Conservation (phyloP, 2,329 filamentous ascomycete genomes). For the Chrysoporthe deuterocubensis region DNA sequence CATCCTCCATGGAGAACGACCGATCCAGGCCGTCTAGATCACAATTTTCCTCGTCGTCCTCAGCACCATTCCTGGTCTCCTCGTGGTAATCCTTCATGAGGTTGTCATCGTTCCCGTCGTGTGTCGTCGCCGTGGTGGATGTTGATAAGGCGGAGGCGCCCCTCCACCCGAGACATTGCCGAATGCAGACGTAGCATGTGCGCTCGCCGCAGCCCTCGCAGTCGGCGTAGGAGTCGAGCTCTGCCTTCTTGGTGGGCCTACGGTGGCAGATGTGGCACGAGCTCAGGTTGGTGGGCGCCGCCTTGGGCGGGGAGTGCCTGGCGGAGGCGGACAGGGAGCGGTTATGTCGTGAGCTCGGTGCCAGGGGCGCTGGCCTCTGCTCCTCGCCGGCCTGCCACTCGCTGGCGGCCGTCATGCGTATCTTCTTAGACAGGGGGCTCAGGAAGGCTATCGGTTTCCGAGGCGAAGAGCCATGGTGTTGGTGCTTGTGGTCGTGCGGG, state of each 20-base stretch:
- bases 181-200: constrained; percentile 71
- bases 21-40: constrained; percentile 26
- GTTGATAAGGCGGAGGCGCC: constrained; percentile 16
- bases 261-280: constrained; percentile 72
- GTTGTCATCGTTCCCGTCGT: constrained; percentile 22
- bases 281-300: constrained; percentile 39
- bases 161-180: constrained; percentile 62
- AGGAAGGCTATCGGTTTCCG: constrained; percentile 23
- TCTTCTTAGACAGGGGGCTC: constrained; percentile 27
- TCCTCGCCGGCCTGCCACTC: constrained; percentile 15
- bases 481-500: constrained; percentile 20
- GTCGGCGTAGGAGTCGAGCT: constrained; percentile 68
- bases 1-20: constrained; percentile 57
- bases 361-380: constrained; percentile 4
- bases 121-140: neutral
- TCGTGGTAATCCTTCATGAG: constrained; percentile 27
- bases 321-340: constrained; percentile 23
- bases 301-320: constrained; percentile 27
- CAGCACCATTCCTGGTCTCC: constrained; percentile 22
- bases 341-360: constrained; percentile 19
- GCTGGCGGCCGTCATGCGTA: constrained; percentile 18
- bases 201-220: constrained; percentile 65
- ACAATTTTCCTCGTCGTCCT: constrained; percentile 28
- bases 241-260: constrained; percentile 65
- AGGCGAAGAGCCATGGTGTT: constrained; percentile 22